Conservation (phyloP, 2,329 filamentous ascomycete species). For the Colletotrichum melonis region DNA sequence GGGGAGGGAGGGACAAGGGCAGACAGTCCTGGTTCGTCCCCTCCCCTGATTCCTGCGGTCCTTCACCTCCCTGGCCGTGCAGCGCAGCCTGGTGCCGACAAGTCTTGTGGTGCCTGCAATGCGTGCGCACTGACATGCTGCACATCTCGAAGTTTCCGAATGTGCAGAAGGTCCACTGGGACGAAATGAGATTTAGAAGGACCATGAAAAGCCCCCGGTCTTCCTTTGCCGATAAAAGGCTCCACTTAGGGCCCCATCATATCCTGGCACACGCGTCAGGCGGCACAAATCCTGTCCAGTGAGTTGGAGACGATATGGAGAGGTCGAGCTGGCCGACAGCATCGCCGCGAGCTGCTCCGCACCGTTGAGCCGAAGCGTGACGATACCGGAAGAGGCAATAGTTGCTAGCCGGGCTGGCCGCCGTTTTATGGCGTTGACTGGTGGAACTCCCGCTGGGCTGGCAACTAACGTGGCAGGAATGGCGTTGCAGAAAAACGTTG, state of each 20-base stretch:
- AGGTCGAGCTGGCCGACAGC: neutral
- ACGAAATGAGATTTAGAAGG: slow-evolving; percentile 2
- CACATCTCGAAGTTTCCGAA: slow-evolving; percentile 21
- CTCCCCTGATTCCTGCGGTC: neutral
- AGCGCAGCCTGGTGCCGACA: neutral
- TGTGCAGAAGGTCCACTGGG: slow-evolving; percentile 10
- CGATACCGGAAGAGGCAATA: slow-evolving; percentile 2
- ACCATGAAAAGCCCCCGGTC: neutral
- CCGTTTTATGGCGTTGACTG: slow-evolving; percentile 17
- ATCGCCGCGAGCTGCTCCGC: neutral
- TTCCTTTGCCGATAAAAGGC: slow-evolving; percentile 16
- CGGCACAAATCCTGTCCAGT: slow-evolving; percentile 19
- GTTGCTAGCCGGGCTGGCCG: slow-evolving; percentile 15
- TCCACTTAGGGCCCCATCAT: neutral
- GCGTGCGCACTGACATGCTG: slow-evolving; percentile 29
- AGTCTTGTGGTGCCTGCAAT: slow-evolving; percentile 23
- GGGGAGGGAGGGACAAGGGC: slow-evolving; percentile 11
- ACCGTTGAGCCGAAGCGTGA: neutral
- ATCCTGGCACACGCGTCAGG: slow-evolving; percentile 8
- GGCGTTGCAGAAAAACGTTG: slow-evolving; percentile 9
- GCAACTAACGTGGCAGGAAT: slow-evolving; percentile 19
- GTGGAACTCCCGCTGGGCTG: slow-evolving; percentile 5
- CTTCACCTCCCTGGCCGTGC: neutral
- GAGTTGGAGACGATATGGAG: neutral
- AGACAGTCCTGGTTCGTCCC: neutral